Base-by-base conservation (phyloP, 208 protist species). In the Baffinella frigidus region DNA sequence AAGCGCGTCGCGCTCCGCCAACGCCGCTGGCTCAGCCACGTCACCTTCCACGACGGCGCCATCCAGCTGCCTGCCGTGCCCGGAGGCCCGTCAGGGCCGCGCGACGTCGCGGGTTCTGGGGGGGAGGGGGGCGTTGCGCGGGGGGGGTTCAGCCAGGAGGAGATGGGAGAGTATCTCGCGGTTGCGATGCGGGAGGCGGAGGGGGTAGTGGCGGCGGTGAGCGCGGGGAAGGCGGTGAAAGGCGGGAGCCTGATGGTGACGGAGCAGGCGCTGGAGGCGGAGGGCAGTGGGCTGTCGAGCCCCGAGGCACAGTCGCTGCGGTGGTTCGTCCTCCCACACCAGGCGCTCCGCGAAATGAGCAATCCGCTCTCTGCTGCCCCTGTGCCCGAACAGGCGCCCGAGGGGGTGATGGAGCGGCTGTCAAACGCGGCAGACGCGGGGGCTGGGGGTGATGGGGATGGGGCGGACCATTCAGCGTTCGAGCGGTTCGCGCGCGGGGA, bases 291-390 rank as follows among this genome's bases (percentile, higher is more conserved):
- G 77, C 43, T 87, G 4, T 10, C 24, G 11, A 87, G 77, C 50
- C 77, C 77, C 35, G 77, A 87, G 27, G 77, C 77, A 17, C 17
- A 30, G 10, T 43, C 39, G 20, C 77, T 61, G 48, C 44, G 77
- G 27, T 94, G 93, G 93, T 94, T 94, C 81, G 10, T 94, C 5
- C 67, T 92, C 3, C 93, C 93, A 11, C 89, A 35, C 14, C 92
- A 94, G 71, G 93, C 93, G 33, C 39, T 74, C 38, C 36, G 67
- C 24, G 56, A 64, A 64, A 64, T 20, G 56, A 64, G 56, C 24
- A 20, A 64, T 20, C 56, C n/a, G 24, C 56, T 64, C 24, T n/a
- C n/a, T 64, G 24, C 56, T n/a, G n/a, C n/a, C 56, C 56, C 56
- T 64, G 24, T n/a, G 24, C n/a, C 56, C 56, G 56, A 20, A 20